Percentiles rank a stretch among this genome's conserved stretches.
phyloP scores from a whole-genome alignment of 345 rosid species.

The sweet orange (Citrus sinensis) region DNA sequence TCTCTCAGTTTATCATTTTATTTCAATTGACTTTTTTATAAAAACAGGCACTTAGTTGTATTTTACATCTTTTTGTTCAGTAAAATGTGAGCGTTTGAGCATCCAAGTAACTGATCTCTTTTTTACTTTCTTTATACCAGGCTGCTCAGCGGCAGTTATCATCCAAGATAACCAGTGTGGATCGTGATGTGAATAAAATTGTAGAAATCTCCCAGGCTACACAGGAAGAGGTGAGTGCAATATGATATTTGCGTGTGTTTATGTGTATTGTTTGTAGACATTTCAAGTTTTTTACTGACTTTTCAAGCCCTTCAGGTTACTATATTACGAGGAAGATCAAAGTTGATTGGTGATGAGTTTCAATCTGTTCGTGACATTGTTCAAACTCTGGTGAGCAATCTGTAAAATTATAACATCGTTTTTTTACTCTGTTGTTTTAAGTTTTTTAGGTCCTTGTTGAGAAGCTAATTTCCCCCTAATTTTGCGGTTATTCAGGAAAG shows the following conservation, averaged over 20 bases:
- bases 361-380: slow-evolving; percentile 59
- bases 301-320: slow-evolving; percentile 38
- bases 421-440: neutral
- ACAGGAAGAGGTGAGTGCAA: slow-evolving; percentile 52
- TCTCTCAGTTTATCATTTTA: neutral
- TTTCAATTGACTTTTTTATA: neutral
- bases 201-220: slow-evolving; percentile 52
- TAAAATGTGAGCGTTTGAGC: neutral
- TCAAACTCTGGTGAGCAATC: slow-evolving; percentile 62
- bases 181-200: slow-evolving; percentile 48
- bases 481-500: slow-evolving; percentile 37
- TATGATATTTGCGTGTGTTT: neutral
- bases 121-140: slow-evolving; percentile 30
- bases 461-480: neutral
- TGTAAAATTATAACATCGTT: slow-evolving; percentile 4
- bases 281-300: slow-evolving; percentile 12
- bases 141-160: slow-evolving; percentile 60
- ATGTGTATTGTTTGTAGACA: slow-evolving; percentile 6
- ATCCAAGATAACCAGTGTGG: slow-evolving; percentile 52
- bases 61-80: neutral
- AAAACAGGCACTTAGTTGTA: neutral
- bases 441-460: neutral
- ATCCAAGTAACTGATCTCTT: neutral
- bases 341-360: slow-evolving; percentile 42
- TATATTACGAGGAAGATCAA: slow-evolving; percentile 47